Conservation (phyloP, 352 stramenopile species). For the Pythium graminicola region DNA sequence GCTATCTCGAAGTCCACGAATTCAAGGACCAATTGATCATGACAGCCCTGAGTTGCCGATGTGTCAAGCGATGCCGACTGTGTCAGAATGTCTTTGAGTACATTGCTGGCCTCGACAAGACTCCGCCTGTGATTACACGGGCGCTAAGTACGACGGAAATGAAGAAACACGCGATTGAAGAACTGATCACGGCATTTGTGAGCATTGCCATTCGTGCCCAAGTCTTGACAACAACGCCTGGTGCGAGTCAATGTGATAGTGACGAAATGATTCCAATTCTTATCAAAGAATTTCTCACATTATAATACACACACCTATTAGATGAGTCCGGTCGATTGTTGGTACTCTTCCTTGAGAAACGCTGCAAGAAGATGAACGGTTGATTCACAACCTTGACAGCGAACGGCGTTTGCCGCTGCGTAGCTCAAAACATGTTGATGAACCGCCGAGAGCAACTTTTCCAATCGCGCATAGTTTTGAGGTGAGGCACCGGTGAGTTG, state of each 20-base stretch:
- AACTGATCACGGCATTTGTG: constrained; percentile 12
- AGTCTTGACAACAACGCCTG: constrained; percentile 4
- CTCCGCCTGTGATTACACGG: constrained; percentile 11
- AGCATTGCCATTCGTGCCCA: constrained; percentile 14
- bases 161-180: constrained; percentile 12
- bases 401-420: background rate
- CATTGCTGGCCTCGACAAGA: constrained; percentile 7
- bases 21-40: constrained; percentile 8
- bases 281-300: constrained; percentile 5
- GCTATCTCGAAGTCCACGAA: constrained; percentile 12
- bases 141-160: constrained; percentile 10
- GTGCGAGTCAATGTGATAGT: background rate
- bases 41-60: constrained; percentile 9
- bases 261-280: constrained; percentile 14
- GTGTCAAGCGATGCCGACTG: constrained; percentile 14
- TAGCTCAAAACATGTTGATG: too few relatives aligned
- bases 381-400: constrained; percentile 5
- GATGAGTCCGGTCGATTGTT: constrained; percentile 2
- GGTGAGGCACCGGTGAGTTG: background rate
- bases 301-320: constrained; percentile 5
- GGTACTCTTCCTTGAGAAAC: constrained; percentile 4
- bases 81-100: constrained; percentile 17
- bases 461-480: background rate
- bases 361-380: background rate
- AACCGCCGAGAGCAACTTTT: too few relatives aligned